phyloP scores from a whole-genome alignment of 305 asterid species.

The Fraxinus dipetala region DNA sequence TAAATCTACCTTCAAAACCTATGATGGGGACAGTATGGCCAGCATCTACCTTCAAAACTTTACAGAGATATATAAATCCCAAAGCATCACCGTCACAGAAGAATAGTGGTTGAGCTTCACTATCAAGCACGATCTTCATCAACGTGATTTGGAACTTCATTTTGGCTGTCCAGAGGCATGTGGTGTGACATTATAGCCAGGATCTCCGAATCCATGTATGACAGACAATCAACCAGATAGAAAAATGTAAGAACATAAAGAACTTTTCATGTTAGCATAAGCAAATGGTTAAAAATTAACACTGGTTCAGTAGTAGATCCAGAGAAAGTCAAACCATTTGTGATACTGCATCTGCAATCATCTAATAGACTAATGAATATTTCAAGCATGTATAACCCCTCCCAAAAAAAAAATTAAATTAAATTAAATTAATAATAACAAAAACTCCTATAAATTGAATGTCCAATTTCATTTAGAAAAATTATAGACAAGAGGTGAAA shows the following conservation, averaged over 20 bases:
- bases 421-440: not conserved
- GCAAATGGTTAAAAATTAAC: not conserved
- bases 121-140: slow-evolving; percentile 64
- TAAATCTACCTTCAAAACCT: slow-evolving; percentile 38
- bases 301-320: not conserved
- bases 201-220: slow-evolving; percentile 88
- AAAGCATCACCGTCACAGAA: slow-evolving; percentile 28
- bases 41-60: too few species aligned
- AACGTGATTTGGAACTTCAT: slow-evolving; percentile 59
- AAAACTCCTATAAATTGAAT: not conserved
- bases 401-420: not conserved
- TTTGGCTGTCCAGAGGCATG: slow-evolving; percentile 90
- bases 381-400: not conserved
- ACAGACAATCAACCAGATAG: slow-evolving; percentile 37
- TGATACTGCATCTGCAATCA: not conserved
- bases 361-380: not conserved
- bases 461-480: not conserved
- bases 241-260: not conserved
- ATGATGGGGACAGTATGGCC: too few species aligned
- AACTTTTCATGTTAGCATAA: not conserved
- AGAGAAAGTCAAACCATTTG: not conserved
- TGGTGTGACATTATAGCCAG: slow-evolving; percentile 92
- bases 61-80: slow-evolving; percentile 11
- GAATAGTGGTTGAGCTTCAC: slow-evolving; percentile 24
- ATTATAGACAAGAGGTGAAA: not conserved